Conservation (phyloP, 192 early-diverging fungal species). For the Irineochytrium annulatum region DNA sequence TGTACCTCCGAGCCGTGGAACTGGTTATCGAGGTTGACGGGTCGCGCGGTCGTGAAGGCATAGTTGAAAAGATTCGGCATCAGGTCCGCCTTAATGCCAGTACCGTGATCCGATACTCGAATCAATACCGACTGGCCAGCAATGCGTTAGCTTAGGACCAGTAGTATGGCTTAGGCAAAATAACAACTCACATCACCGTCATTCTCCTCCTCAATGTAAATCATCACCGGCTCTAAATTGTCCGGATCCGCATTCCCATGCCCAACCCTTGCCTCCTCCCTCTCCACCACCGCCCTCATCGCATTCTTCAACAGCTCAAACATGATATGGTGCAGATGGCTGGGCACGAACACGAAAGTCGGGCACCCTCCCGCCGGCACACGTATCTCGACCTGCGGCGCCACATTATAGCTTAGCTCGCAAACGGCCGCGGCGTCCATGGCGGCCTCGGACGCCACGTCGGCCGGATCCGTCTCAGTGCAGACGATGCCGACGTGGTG, state of each 20-base stretch:
- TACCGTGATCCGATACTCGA: constrained; percentile 93
- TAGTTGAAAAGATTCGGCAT: constrained; percentile 89
- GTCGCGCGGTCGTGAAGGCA: constrained; percentile 60
- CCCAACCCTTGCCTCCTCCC: neutral
- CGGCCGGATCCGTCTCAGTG: constrained; percentile 72
- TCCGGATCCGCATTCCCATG: neutral
- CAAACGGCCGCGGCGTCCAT: constrained; percentile 86
- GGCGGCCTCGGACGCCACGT: constrained; percentile 81
- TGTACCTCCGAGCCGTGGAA: constrained; percentile 2
- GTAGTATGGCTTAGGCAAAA: no score
- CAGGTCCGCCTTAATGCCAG: constrained; percentile 78
- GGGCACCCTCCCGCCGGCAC: constrained; percentile 38
- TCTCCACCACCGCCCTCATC: constrained; percentile 87
- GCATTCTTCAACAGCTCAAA: constrained; percentile 97
- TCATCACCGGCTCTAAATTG: neutral
- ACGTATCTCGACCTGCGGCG: constrained; percentile 61
- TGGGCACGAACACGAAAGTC: constrained; percentile 92
- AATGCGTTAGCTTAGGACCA: no score
- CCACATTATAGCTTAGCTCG: constrained; percentile 81
- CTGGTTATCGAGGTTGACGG: constrained; percentile 23
- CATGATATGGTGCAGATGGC: constrained; percentile 91
- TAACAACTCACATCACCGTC: no score
- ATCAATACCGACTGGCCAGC: constrained; percentile 41
- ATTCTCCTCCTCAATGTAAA: constrained; percentile 4
- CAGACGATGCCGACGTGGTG: constrained; percentile 92